Evolutionary conservation across 805 yeast genomes (phyloP).

Genomic region (Clavispora phyllophila): DNA sequence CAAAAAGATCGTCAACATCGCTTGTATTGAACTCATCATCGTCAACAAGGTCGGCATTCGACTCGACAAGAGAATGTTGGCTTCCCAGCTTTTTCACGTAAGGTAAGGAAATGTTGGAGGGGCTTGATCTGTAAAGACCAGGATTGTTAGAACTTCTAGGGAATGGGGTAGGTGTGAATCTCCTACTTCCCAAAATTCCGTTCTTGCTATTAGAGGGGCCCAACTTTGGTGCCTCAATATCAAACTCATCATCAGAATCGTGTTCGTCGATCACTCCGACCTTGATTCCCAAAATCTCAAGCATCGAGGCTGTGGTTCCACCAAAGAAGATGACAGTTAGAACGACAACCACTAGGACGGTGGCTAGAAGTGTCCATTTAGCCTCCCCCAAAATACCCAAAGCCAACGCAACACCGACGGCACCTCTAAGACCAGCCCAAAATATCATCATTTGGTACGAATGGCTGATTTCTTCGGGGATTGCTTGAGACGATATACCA

Average conservation of each 20-base stretch:
- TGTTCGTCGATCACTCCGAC: conserved; percentile 82
- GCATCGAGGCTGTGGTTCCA: conserved; percentile 97
- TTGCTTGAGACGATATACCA: conserved; percentile 36
- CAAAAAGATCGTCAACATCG: conserved; percentile 36
- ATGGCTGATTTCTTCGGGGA: conserved; percentile 87
- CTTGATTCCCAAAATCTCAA: conserved; percentile 87
- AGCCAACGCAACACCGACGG: conserved; percentile 98
- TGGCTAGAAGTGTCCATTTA: conserved; percentile 82
- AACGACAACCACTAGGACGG: conserved; percentile 94
- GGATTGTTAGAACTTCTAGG: conserved; percentile 15
- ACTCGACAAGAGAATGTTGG: conserved; percentile 12
- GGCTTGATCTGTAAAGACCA: conserved; percentile 22
- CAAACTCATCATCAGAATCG: conserved; percentile 88
- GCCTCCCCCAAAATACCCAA: conserved; percentile 96
- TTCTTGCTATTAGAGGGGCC: conserved; percentile 6
- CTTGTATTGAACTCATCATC: conserved; percentile 24
- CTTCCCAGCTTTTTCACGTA: conserved; percentile 11
- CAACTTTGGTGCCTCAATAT: conserved; percentile 67
- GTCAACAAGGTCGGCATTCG: conserved; percentile 18
- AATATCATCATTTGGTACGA: conserved; percentile 98
- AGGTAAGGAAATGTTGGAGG: conserved; percentile 24
- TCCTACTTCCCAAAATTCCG: neutral
- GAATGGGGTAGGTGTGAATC: neutral
- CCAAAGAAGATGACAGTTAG: conserved; percentile 94
- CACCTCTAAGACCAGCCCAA: conserved; percentile 99